Evolutionary conservation across 2,329 filamentous ascomycete species (phyloP).

Genomic region (Clonostachys byssicola): DNA sequence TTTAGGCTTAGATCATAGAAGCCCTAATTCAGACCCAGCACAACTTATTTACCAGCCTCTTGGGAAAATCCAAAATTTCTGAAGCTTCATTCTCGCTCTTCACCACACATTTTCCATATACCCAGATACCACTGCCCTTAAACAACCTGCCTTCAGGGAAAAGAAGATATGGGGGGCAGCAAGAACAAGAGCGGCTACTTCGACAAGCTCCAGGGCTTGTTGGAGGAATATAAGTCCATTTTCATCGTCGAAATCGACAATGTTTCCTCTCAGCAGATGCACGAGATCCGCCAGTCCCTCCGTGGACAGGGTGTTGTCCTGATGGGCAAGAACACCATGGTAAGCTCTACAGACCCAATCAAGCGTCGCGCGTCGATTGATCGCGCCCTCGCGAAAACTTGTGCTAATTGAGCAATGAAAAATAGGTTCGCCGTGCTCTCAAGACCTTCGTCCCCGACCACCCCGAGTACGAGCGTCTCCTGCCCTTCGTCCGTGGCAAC

Average conservation of each 20-base stretch:
- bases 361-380: slow-evolving; percentile 13
- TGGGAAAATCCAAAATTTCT: slow-evolving; percentile 6
- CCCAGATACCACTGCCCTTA: slow-evolving; percentile 66
- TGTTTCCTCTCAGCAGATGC: slow-evolving; percentile 99
- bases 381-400: slow-evolving; percentile 3
- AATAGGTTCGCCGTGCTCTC: slow-evolving; percentile 87
- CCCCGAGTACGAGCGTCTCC: slow-evolving; percentile 97
- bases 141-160: slow-evolving; percentile 91
- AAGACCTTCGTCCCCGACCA: slow-evolving; percentile 88
- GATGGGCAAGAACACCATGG: slow-evolving; percentile 99
- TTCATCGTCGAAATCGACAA: slow-evolving; percentile 98
- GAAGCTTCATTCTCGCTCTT: slow-evolving; percentile 7
- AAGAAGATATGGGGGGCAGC: slow-evolving; percentile 99
- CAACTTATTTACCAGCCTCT: slow-evolving; percentile 14
- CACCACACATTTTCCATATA: slow-evolving; percentile 12
- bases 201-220: slow-evolving; percentile 97
- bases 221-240: slow-evolving; percentile 95
- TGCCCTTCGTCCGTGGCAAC: slow-evolving; percentile 95
- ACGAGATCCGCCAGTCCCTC: slow-evolving; percentile 95
- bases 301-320: slow-evolving; percentile 90
- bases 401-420: neutral
- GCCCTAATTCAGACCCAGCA: slow-evolving; percentile 28
- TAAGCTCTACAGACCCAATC: slow-evolving; percentile 27
- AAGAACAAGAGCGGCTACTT: slow-evolving; percentile 95
- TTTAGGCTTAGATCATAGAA: slow-evolving; percentile 17